Evolutionary conservation across 805 yeast genomes (phyloP).

Genomic region (Lipomyces starkeyi): DNA sequence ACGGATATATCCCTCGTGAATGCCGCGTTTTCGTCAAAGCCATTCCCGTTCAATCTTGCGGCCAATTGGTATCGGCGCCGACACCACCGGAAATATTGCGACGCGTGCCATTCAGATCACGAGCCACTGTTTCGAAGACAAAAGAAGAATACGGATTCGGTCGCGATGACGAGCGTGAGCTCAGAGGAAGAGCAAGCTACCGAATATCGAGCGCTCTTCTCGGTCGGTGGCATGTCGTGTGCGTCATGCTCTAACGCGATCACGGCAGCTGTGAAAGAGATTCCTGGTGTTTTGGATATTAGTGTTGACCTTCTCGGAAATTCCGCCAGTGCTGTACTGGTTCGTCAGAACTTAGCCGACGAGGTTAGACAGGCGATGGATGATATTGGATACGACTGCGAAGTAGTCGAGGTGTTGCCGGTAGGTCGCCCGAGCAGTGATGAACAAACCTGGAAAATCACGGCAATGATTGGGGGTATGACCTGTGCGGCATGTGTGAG

Average conservation of each 20-base stretch:
- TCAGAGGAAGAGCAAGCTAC: slow-evolving; percentile 40
- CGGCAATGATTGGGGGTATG: slow-evolving; percentile 73
- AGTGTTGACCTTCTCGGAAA: slow-evolving; percentile 60
- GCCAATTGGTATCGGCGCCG: slow-evolving; percentile 35
- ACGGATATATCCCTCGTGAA: slow-evolving; percentile 3
- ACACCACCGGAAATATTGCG: slow-evolving; percentile 31
- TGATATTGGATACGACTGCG: slow-evolving; percentile 57
- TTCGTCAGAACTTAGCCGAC: slow-evolving; percentile 57
- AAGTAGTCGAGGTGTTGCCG: slow-evolving; percentile 64
- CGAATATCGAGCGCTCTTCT: slow-evolving; percentile 57
- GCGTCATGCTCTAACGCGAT: slow-evolving; percentile 63
- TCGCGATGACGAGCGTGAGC: neutral
- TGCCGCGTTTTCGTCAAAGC: slow-evolving; percentile 30
- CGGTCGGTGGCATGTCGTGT: slow-evolving; percentile 73
- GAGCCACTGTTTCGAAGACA: slow-evolving; percentile 12
- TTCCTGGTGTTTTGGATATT: slow-evolving; percentile 48
- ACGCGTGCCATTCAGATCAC: slow-evolving; percentile 32
- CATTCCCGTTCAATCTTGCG: slow-evolving; percentile 30
- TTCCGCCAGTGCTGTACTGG: slow-evolving; percentile 59
- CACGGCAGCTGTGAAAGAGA: slow-evolving; percentile 49
- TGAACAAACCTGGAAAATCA: slow-evolving; percentile 54
- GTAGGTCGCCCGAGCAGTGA: slow-evolving; percentile 51
- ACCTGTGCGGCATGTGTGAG: slow-evolving; percentile 75
- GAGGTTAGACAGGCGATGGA: slow-evolving; percentile 55
- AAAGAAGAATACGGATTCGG: slow-evolving; percentile 8